Base-by-base conservation (phyloP, 1,284 basidiomycete genomes). In the Coniophora puteana region DNA sequence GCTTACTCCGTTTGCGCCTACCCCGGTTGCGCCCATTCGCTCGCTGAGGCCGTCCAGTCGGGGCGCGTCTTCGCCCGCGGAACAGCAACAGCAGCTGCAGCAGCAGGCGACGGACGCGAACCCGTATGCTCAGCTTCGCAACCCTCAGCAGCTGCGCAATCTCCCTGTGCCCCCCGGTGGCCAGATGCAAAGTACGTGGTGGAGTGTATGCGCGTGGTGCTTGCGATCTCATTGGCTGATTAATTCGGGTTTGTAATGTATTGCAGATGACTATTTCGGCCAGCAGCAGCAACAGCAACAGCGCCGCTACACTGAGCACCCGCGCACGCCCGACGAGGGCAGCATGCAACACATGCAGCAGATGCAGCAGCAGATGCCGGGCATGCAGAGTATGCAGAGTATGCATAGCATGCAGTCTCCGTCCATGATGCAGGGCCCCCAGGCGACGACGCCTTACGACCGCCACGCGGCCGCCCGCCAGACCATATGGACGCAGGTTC, bases 401-500 rank as follows among this genome's bases (percentile, higher is more conserved):
- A 65, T n/a, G n/a, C n/a, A n/a, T n/a, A n/a, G 72, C 13, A 67
- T 69, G 20, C 76, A 78, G 52, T 62, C 74, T 38, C 71, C 81
- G 7, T 67, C 70, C 38, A 72, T 77, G 26, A 64, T 63, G 25
- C 53, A 56, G 27, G 47, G 53, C 4, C 54, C 56, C 22, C 59
- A 62, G 29, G 50, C 57, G 4, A 57, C 54, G 37, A 44, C 59
- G n/a, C 50, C 61, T 33, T 55, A 54, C 33, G 53, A 60, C 12
- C 61, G 64, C 30, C 73, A 71, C 22, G 71, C 73, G 37, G 67
- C 79, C 32, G 67, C 78, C 30, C 76, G 80, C 36, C 83, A 84
- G 46, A 76, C 61, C 42, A 77, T 93, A 38, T 95, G 91, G 91
- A 91, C 83, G 55, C 83, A 88, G 57, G 89, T 88, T 37, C 80